Conservation (phyloP, 495 filamentous ascomycete genomes). For the Tuber calosporum region DNA sequence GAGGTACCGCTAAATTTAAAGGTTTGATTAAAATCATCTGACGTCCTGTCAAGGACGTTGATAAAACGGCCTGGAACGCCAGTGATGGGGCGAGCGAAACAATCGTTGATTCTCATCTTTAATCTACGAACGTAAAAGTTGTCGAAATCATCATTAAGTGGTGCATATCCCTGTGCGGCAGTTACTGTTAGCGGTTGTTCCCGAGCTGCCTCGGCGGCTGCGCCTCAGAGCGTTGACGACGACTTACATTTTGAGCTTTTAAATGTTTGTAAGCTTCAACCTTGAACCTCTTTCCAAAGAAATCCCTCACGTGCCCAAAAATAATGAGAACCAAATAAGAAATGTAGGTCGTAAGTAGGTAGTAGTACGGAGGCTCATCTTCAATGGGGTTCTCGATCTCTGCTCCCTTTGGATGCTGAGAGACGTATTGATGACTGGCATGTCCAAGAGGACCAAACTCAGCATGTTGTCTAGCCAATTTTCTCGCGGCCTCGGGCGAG, state of each 20-base stretch:
- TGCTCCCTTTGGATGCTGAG: slow-evolving; percentile 64
- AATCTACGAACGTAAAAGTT: slow-evolving; percentile 92
- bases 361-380: slow-evolving; percentile 96
- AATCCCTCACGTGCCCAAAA: slow-evolving; percentile 91
- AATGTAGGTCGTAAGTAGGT: slow-evolving; percentile 91
- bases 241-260: slow-evolving; percentile 57
- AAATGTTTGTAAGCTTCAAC: slow-evolving; percentile 75
- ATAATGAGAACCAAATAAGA: slow-evolving; percentile 93
- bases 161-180: slow-evolving; percentile 62
- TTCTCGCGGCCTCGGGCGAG: slow-evolving; percentile 72
- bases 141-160: slow-evolving; percentile 97
- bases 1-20: slow-evolving; percentile 81
- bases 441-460: slow-evolving; percentile 85
- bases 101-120: slow-evolving; percentile 92
- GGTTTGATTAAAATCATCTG: slow-evolving; percentile 77
- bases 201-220: slow-evolving; percentile 10
- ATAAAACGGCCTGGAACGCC: slow-evolving; percentile 93
- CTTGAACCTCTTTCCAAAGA: slow-evolving; percentile 93
- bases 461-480: slow-evolving; percentile 69
- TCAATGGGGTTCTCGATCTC: slow-evolving; percentile 74
- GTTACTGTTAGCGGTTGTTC: slow-evolving; percentile 1
- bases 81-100: slow-evolving; percentile 82
- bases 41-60: slow-evolving; percentile 78
- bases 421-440: slow-evolving; percentile 74
- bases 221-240: slow-evolving; percentile 24